Percentiles rank a stretch among this genome's conserved stretches.
Evolutionary conservation across 352 stramenopile species (phyloP).

Genomic region (Discostella stelligera): DNA sequence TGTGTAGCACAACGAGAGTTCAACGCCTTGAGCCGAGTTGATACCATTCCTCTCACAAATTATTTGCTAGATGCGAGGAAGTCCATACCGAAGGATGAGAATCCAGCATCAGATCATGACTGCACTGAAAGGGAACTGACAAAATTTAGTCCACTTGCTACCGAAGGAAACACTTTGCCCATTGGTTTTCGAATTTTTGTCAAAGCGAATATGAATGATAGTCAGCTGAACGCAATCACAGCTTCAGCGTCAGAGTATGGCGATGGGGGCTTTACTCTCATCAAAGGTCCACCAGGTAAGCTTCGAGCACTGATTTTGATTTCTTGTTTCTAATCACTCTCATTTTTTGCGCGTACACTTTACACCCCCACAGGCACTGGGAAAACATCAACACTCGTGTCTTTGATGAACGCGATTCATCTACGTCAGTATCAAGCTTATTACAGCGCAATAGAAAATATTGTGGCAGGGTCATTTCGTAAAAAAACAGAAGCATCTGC

Average conservation of each 20-base stretch:
- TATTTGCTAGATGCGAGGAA: constrained; percentile 65
- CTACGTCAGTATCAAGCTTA: constrained; percentile 61
- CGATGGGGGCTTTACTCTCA: constrained; percentile 79
- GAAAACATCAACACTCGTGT: constrained; percentile 68
- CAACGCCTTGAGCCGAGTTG: constrained; percentile 68
- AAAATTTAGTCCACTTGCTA: constrained; percentile 55
- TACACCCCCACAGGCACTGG: constrained; percentile 63
- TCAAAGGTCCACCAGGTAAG: constrained; percentile 79
- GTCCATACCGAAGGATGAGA: not conserved
- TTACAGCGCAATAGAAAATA: constrained; percentile 67
- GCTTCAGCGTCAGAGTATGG: constrained; percentile 70
- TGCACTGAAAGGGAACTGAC: constrained; percentile 16
- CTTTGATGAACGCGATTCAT: constrained; percentile 66
- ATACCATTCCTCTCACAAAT: constrained; percentile 61
- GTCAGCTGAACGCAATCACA: constrained; percentile 71
- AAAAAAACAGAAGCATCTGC: constrained; percentile 27
- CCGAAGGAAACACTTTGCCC: constrained; percentile 55
- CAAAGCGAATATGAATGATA: constrained; percentile 74
- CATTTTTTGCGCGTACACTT: constrained; percentile 51
- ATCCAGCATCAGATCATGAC: constrained; percentile 17
- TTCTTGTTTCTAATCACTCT: not conserved
- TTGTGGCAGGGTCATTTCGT: constrained; percentile 44
- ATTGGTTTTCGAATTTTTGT: constrained; percentile 75
- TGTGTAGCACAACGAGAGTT: constrained; percentile 68
- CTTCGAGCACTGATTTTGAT: constrained; percentile 10